Evolutionary conservation across 495 filamentous ascomycete species (phyloP).

Genomic region (Terfezia boudieri): DNA sequence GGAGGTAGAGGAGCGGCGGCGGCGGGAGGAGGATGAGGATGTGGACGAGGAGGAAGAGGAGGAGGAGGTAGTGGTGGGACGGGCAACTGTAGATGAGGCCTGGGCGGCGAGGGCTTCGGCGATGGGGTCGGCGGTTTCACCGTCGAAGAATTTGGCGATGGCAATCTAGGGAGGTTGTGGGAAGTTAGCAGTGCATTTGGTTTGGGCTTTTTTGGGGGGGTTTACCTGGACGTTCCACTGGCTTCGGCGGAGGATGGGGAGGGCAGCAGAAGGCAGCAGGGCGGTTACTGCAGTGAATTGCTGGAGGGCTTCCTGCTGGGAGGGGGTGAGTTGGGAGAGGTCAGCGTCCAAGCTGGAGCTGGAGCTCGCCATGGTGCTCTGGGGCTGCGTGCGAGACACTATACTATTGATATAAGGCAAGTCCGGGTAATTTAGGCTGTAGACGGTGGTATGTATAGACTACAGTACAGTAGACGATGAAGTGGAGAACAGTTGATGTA

Average conservation of each 20-base stretch:
- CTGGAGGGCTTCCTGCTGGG: slow-evolving; percentile 58
- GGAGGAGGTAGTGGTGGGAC: slow-evolving; percentile 25
- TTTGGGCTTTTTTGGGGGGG: background rate
- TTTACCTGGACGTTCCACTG: slow-evolving; percentile 88
- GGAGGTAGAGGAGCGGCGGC: slow-evolving; percentile 20
- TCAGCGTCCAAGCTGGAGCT: slow-evolving; percentile 27
- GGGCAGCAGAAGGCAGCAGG: slow-evolving; percentile 52
- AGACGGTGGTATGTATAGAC: no score
- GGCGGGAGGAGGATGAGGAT: slow-evolving; percentile 40
- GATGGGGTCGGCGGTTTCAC: slow-evolving; percentile 62
- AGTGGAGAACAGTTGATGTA: no score
- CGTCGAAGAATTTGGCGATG: slow-evolving; percentile 92
- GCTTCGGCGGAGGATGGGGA: slow-evolving; percentile 58
- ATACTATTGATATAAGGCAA: no score
- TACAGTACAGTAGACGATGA: no score
- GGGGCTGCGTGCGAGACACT: background rate
- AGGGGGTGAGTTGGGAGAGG: slow-evolving; percentile 43
- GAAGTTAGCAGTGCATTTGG: slow-evolving; percentile 1
- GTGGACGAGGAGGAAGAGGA: slow-evolving; percentile 28
- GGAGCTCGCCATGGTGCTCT: slow-evolving; percentile 3
- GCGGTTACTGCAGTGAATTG: slow-evolving; percentile 77
- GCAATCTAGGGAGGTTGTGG: slow-evolving; percentile 43
- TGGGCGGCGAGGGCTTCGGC: slow-evolving; percentile 51
- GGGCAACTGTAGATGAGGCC: slow-evolving; percentile 4
- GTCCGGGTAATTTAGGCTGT: no score